Evolutionary conservation across 768 basidiomycete genomes (phyloP), one percentile per base, ranked within the genome.

Genomic region (Agrocybe pediades): DNA sequence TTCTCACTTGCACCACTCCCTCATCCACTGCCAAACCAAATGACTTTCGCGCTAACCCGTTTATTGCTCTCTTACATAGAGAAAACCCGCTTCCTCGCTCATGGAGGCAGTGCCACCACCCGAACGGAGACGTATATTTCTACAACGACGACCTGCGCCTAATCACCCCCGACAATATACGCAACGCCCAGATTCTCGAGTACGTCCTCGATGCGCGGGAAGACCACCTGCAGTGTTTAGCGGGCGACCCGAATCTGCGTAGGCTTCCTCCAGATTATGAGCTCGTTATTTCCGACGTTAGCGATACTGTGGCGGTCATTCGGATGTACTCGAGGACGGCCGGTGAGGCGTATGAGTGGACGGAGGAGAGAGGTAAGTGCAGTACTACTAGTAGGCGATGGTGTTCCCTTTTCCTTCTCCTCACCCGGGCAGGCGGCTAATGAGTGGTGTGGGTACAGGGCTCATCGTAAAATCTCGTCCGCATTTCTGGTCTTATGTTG

Each of bases 121-220:
- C 77, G n/a, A 78, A 77, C 56, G 74, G 74, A 62, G 76, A 76
- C 63, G 57, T 71, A 41, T 80, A 80, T 59, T 80, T 68, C 62
- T 72, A 72, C 61, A 67, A 78, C 56, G 55, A 55, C 20, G 53
- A 57, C 16, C 58, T 73, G 39, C 69, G 71, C 17, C 46, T 78
- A 45, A 68, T 75, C 42, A 75, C 77, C 0, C 68, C 73, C 6
- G 75, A 76, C 51, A 65, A 78, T 55, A 69, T 79, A 41, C 65
- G 68, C 21, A 60, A 73, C 41, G 63, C 68, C 8, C 52, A 58
- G 8, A 73, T 66, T 43, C 62, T 75, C 30, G 58, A 56, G 41
- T 63, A 71, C 51, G 62, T 77, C 30, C 51, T 71, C 36, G 71
- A 71, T 15, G 70, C 70, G 3, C 64, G 69, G 47, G 71, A 72